phyloP scores from a whole-genome alignment of 345 rosid species.

The Eucalyptus globulus region DNA sequence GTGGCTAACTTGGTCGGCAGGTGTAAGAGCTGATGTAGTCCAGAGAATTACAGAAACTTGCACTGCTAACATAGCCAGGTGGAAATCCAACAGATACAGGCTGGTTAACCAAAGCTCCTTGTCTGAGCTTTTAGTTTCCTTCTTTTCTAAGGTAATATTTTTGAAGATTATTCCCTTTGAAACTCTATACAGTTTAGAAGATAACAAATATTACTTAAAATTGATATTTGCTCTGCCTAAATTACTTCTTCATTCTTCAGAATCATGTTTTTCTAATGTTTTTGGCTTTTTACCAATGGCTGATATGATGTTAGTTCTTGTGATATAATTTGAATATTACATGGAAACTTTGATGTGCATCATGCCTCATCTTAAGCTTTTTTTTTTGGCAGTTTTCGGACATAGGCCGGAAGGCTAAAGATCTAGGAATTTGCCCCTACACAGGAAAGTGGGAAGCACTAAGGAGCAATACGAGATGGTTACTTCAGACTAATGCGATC shows the following conservation, averaged over 20 bases:
- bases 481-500: constrained; percentile 54
- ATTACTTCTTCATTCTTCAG: not conserved
- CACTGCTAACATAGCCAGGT: constrained; percentile 38
- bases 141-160: constrained; percentile 55
- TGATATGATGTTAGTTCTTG: not conserved
- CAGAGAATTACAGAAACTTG: constrained; percentile 30
- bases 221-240: not conserved
- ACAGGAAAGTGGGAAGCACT: constrained; percentile 61
- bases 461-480: constrained; percentile 55
- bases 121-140: constrained; percentile 60
- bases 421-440: constrained; percentile 63
- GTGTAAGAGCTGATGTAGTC: constrained; percentile 55
- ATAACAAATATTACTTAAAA: not conserved
- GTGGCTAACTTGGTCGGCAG: constrained; percentile 6
- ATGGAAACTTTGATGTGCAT: not conserved
- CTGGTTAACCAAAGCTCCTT: constrained; percentile 44
- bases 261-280: not conserved
- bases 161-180: not conserved
- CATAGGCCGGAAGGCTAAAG: constrained; percentile 27
- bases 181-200: not conserved
- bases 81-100: constrained; percentile 27
- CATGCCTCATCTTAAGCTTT: not conserved
- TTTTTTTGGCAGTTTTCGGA: constrained; percentile 37
- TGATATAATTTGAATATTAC: not conserved
- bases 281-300: not conserved